Percentiles rank a stretch among this genome's conserved stretches.
phyloP scores from a whole-genome alignment of 495 filamentous ascomycete species.

The Trichoderma reesei region DNA sequence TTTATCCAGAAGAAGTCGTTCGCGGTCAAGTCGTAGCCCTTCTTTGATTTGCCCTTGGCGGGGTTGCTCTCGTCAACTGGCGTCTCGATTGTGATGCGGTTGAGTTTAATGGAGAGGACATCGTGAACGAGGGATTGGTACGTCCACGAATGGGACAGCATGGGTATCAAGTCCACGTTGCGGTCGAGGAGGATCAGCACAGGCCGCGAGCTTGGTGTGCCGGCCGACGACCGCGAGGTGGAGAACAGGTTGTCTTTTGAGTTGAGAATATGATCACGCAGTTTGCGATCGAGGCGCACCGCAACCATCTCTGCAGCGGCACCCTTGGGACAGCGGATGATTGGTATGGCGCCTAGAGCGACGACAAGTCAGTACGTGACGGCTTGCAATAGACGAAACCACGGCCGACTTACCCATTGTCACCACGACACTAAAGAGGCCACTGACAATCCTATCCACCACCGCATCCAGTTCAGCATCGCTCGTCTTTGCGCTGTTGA shows the following conservation, averaged over 20 bases:
- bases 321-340: constrained; percentile 84
- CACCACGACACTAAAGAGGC: constrained; percentile 90
- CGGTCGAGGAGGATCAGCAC: constrained; percentile 87
- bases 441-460: constrained; percentile 85
- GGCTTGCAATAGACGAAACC: background rate
- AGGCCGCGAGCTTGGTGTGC: constrained; percentile 61
- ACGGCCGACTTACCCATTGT: constrained; percentile 65
- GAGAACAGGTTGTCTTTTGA: constrained; percentile 94
- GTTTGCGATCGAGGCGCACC: constrained; percentile 85
- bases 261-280: constrained; percentile 93
- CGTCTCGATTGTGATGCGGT: constrained; percentile 89
- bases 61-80: constrained; percentile 66
- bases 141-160: constrained; percentile 98
- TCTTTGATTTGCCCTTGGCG: constrained; percentile 61
- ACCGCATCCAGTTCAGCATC: constrained; percentile 81
- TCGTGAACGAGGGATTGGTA: constrained; percentile 96
- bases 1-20: constrained; percentile 97
- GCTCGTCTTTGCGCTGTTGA: constrained; percentile 86
- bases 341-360: constrained; percentile 66
- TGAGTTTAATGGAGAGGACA: constrained; percentile 85
- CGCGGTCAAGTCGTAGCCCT: constrained; percentile 77
- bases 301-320: constrained; percentile 92
- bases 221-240: constrained; percentile 25
- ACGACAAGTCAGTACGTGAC: constrained; percentile 15
- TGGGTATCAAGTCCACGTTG: constrained; percentile 93